A percentile compares a stretch with the other conserved stretches of the same genome.
These are phyloP conservation scores for Marasmius oreades DNA, from an alignment of 1,284 basidiomycete species.

Conservation along the genomic window DNA sequence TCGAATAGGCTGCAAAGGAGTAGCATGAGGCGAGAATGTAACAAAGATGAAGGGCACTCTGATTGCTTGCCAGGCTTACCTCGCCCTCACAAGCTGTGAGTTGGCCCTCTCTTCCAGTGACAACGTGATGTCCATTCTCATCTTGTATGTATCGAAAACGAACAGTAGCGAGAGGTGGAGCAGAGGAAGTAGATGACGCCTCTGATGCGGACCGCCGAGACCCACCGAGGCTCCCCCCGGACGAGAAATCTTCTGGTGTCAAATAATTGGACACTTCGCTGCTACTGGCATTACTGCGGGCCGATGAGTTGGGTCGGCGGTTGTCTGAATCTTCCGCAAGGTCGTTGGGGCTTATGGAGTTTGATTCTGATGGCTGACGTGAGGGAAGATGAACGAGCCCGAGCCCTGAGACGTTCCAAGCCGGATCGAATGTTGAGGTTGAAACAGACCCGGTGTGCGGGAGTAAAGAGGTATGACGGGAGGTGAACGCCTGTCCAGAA, in stretches of 20 bases:
- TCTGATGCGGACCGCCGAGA: slow-evolving; percentile 8
- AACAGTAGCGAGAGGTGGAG: slow-evolving; percentile 46
- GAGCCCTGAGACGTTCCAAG: slow-evolving; percentile 42
- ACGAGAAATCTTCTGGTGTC: slow-evolving; percentile 11
- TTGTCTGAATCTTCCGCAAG: neutral
- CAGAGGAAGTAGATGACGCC: slow-evolving; percentile 10
- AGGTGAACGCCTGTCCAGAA: slow-evolving; percentile 13
- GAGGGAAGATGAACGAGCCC: slow-evolving; percentile 52
- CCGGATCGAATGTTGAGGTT: slow-evolving; percentile 14
- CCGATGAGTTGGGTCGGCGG: slow-evolving; percentile 4
- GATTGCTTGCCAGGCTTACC: slow-evolving; percentile 34
- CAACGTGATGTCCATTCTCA: slow-evolving; percentile 70
- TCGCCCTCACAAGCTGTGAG: slow-evolving; percentile 80
- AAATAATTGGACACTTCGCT: slow-evolving; percentile 8
- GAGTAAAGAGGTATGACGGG: slow-evolving; percentile 12
- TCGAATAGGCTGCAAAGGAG: slow-evolving; percentile 62
- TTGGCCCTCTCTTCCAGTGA: slow-evolving; percentile 71
- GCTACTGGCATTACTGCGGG: slow-evolving; percentile 5
- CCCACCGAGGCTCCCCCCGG: neutral
- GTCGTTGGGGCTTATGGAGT: slow-evolving; percentile 13
- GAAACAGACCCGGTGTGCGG: slow-evolving; percentile 9
- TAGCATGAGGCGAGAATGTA: neutral
- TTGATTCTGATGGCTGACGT: slow-evolving; percentile 19
- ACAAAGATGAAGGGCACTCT: neutral
- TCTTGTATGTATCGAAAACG: slow-evolving; percentile 70